Base-by-base conservation (phyloP, 768 basidiomycete species). In the Guyanaporus albipodus region DNA sequence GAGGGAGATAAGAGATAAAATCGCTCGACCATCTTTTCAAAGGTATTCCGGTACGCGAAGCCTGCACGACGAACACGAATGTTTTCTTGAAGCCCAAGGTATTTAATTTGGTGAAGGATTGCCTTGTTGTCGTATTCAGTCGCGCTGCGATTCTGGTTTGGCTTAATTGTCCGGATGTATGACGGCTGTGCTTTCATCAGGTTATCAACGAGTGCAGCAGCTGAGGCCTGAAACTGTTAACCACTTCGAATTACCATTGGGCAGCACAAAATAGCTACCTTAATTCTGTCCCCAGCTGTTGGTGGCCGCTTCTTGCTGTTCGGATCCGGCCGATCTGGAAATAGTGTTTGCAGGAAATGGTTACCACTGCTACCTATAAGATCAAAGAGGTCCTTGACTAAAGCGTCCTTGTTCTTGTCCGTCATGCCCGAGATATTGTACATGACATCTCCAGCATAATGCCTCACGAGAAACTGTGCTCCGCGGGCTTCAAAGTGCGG, bases 161-260 rank as follows among this genome's bases (percentile, higher is more conserved):
- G 91, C 69, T 99, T 99, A 73, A 99, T 98, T 4, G 96, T 99
- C 46, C 96, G 90, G 54, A 99, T 99, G 68, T 99, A 99, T 19
- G 91, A 91, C 2, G 96, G 96, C 62, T 90, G 94, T 23, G 91
- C 90, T 59, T 85, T 87, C 95, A 97, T 98, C 52, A 99, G 74
- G 63, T 98, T 99, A 8, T 95, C 91, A 9, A 99, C 96, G 21
- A 99, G 80, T 6, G 93, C 94, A 43, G 89, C 84, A 23, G 96
- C 96, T n/a, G 95, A 98, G 52, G 75, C 70, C 89, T 92, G 44
- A 29, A 17, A 29, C 52, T 15, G 18, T 33, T 26, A 39, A 47
- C 19, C 11, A 36, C 23, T 29, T 26, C 23, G 22, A 19, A 22
- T 32, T 15, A 28, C 10, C 29, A 44, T 15, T 38, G 1, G 4